Percentiles rank a stretch among this genome's conserved stretches.
These are phyloP conservation scores for Albophoma yamanashiensis DNA, from an alignment of 2,329 filamentous ascomycete species.

Conservation along the genomic window DNA sequence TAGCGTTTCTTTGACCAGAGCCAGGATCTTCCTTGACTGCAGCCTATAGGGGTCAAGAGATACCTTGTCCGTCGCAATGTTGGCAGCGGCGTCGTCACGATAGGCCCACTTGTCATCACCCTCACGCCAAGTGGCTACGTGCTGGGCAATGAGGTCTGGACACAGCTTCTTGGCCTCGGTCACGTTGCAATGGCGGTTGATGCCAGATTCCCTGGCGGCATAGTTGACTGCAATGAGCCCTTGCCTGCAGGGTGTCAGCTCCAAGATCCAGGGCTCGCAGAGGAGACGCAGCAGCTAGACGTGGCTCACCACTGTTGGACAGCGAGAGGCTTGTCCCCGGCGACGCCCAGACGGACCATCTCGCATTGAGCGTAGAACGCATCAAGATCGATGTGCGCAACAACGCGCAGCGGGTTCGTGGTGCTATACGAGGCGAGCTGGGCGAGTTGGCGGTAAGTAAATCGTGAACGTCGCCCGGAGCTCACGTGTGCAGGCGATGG, in stretches of 20 bases:
- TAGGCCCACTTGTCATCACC: constrained; percentile 91
- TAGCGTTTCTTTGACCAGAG: constrained; percentile 63
- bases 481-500: constrained; percentile 16
- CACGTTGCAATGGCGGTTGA: constrained; percentile 69
- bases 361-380: constrained; percentile 97
- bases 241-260: constrained; percentile 43
- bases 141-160: constrained; percentile 73
- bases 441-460: constrained; percentile 74
- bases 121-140: constrained; percentile 91
- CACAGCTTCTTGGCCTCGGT: constrained; percentile 80
- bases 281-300: background rate
- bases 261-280: background rate
- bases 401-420: constrained; percentile 69
- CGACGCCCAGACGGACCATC: constrained; percentile 69
- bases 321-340: constrained; percentile 70
- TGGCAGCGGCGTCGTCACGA: constrained; percentile 64
- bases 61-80: constrained; percentile 85
- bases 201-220: constrained; percentile 68
- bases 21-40: constrained; percentile 73
- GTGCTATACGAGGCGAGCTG: constrained; percentile 63
- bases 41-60: constrained; percentile 85
- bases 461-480: constrained; percentile 47
- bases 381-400: constrained; percentile 91
- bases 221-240: constrained; percentile 96
- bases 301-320: constrained; percentile 74